Evolutionary conservation across 2,329 filamentous ascomycete species (phyloP).

Genomic region (Metarhizium humberi): DNA sequence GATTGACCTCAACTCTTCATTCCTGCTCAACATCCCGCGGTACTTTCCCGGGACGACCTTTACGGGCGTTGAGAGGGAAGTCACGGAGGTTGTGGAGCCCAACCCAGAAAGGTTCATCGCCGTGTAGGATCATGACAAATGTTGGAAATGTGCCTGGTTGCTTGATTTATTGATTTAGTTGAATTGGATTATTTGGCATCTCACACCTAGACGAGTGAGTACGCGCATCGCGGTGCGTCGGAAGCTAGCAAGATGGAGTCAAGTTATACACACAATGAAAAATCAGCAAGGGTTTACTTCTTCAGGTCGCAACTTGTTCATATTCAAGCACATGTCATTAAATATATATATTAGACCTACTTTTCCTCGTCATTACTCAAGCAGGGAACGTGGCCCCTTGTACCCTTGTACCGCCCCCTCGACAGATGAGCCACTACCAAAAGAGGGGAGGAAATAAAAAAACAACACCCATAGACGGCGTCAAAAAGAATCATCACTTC

Average conservation of each 20-base stretch:
- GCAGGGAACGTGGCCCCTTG: not conserved
- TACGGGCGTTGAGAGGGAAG: not conserved
- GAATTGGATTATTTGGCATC: no score
- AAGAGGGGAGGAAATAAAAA: no score
- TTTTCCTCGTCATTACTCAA: not conserved
- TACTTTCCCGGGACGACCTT: slow-evolving; percentile 24
- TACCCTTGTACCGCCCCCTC: not conserved
- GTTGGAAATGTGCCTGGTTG: no score
- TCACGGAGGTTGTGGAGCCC: slow-evolving; percentile 14
- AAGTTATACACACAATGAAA: no score
- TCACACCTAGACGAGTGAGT: no score
- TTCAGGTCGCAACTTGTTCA: no score
- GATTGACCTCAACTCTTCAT: slow-evolving; percentile 34
- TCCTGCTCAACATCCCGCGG: slow-evolving; percentile 21
- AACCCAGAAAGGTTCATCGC: slow-evolving; percentile 23
- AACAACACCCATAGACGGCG: not conserved
- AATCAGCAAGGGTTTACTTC: no score
- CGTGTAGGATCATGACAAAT: no score
- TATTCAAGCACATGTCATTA: slow-evolving; percentile 19
- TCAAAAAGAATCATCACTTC: not conserved
- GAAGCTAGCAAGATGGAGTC: no score
- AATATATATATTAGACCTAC: not conserved
- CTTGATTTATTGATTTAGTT: no score
- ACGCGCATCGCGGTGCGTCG: no score
- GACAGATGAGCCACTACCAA: not conserved